Base-by-base conservation (phyloP, 352 stramenopile species). In the Blastocystis sp. region DNA sequence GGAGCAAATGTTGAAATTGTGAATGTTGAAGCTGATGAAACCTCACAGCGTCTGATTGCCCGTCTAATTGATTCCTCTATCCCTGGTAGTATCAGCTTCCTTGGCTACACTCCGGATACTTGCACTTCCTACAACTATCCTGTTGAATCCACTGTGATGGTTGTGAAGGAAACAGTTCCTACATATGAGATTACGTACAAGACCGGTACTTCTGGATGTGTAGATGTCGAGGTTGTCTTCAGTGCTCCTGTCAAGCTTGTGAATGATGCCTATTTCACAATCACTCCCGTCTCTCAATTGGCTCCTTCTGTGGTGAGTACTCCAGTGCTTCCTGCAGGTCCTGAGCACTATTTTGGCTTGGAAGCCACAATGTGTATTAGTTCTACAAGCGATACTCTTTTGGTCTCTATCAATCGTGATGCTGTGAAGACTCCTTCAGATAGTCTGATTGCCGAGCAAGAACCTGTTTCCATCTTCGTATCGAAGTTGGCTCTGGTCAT, bases 291-390 rank as follows among this genome's bases (percentile, higher is more conserved):
- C 37, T 60, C 70, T 51, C 27, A 22, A n/a, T 1, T 70, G 60
- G 48, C 22, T 15, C 15, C 30, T 11, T 33, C 13, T 27, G 70
- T 64, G 44, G 17, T 33, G 24, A 30, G 48, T 9, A n/a, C 27
- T 27, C 37, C 24, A 19, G 44, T 62, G 17, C 22, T n/a, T 27
- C 19, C 44, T n/a, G 24, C 62, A 56, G 70, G 24, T 22, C 44
- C 66, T 42, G 22, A 35, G 9, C 30, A 48, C 22, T 62, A 66
- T 22, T n/a, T 44, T 30, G 22, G 22, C 11, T 48, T 81, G 19
- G 70, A 81, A 19, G 70, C 48, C 19, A 44, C 22, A 44, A 24
- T 81, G 40, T 81, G 70, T 30, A 81, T 81, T 54, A 42, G n/a
- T 22, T 17, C 17, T 9, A 51, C 51, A 27, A 64, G 22, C 48